Evolutionary conservation across 129 eudicot species (phyloP), one percentile per base, ranked within the genome.

Genomic region (Arctium lappa): DNA sequence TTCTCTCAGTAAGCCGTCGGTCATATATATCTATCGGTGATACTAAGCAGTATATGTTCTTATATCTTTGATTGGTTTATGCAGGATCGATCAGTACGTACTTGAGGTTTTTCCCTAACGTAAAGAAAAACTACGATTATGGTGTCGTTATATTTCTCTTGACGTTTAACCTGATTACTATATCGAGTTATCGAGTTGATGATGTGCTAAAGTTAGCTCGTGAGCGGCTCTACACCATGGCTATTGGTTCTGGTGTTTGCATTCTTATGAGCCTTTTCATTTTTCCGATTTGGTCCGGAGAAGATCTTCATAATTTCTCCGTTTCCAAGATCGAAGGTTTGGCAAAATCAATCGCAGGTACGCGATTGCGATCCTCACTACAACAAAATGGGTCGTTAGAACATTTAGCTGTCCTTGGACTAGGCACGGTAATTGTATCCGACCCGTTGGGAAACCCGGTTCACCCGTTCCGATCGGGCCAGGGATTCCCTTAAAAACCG

Each of bases 251-350:
- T 0, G 87, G 86, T 3, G 78, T 87, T 18, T 87, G 89, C 81
- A 74, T 87, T 74, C 66, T 87, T 29, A 80, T 78, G 74, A 79
- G 87, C 80, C 87, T 87, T 42, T 72, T 83, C 33, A 36, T 83
- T 36, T 82, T 83, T 10, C 89, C 89, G 16, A 87, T 79, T n/a
- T 87, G 89, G 89, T 83, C 89, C 3, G 83, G 89, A 5, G 85
- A 87, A 80, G 87, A 83, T 32, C 87, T 87, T 74, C 89, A 87
- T 65, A 77, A 48, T 12, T 83, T 75, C 29, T 75, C 79, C 1
- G 78, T 83, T 80, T 83, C 89, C 34, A 87, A 87, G 78, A 70
- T 83, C 30, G 89, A 87, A 80, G 87, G 84, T 10, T 76, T 87
- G 80, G 87, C 89, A 3, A 87, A 80, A 75, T 80, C 84, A 30